Evolutionary conservation across 768 basidiomycete species (phyloP), one percentile per base, ranked within the genome.

Genomic region (Boletus rubroflammeus): DNA sequence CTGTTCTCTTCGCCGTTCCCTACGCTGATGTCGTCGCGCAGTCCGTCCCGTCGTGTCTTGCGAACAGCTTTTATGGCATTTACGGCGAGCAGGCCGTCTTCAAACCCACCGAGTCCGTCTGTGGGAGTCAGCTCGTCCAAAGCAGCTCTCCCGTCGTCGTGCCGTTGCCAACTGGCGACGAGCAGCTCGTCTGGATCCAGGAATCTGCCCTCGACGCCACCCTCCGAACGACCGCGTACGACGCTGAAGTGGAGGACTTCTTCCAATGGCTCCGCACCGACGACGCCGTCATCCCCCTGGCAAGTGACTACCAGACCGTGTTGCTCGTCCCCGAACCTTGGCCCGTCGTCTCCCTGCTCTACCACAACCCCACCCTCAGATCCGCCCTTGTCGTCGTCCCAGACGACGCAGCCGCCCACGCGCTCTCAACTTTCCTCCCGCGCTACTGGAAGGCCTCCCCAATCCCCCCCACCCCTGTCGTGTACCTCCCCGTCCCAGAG

Each of bases 391-490:
- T 88, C 42, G 77, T 82, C 1, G 65, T 87, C 32, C 49, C 60
- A 8, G 71, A 73, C 32, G 60, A 65, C 0, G 67, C 65, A 6
- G 66, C 74, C 28, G 80, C 78, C 43, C 64, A 66, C 44, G 66
- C 67, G 21, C 74, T 93, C 57, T 85, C 88, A 58, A 76, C 75
- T 10, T 62, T 81, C 57, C 75, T 91, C n/a, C 92, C 90, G 1
- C 77, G 75, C 14, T 86, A 82, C 73, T 88, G 89, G 81, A 89
- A 83, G 57, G 79, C 86, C 8, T 81, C 81, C 15, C 74, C 83
- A 2, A 70, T 94, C 11, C 84, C 89, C 3, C 45, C 65, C 5
- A 55, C 60, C 1, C 82, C 86, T 10, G 59, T 77, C 4, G 44
- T 78, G 0, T 79, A 78, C 63, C 56, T 78, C 17, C 79, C 87